A percentile compares a stretch with the other conserved stretches of the same genome.
Conservation (phyloP, 148 eudicot genomes). For the Fagopyrum esculentum region DNA sequence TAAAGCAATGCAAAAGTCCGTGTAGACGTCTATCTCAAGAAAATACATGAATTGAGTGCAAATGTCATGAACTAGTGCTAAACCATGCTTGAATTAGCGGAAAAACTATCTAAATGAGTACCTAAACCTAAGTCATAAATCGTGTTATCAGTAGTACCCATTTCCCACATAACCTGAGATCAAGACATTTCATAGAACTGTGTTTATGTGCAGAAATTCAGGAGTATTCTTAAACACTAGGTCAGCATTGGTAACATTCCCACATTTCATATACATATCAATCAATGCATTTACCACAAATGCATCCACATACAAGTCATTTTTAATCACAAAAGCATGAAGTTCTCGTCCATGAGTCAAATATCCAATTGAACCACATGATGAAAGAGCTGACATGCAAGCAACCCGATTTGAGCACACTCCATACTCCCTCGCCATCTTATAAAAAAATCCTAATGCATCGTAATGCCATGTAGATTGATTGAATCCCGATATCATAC, state of each 20-base stretch:
- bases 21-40: too few species aligned
- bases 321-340: slow-evolving; percentile 26
- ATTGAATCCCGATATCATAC: not conserved
- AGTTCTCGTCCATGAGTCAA: slow-evolving; percentile 22
- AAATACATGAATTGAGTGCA: too few species aligned
- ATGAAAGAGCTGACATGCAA: slow-evolving; percentile 11
- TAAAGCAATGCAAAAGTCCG: too few species aligned
- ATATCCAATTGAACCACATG: not conserved
- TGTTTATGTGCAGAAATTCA: slow-evolving; percentile 29
- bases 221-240: slow-evolving; percentile 30
- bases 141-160: too few species aligned
- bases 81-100: too few species aligned
- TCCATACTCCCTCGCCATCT: slow-evolving; percentile 17
- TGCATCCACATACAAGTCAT: slow-evolving; percentile 31
- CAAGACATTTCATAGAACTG: slow-evolving; percentile 58
- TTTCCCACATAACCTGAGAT: slow-evolving; percentile 6
- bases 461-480: slow-evolving; percentile 22
- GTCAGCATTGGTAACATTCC: slow-evolving; percentile 1
- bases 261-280: slow-evolving; percentile 74
- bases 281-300: slow-evolving; percentile 40
- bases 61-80: too few species aligned
- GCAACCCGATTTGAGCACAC: slow-evolving; percentile 19
- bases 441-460: slow-evolving; percentile 19
- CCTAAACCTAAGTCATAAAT: too few species aligned
- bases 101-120: too few species aligned